phyloP scores from a whole-genome alignment of 2,329 filamentous ascomycete species.

The Calonectria hongkongensis region DNA sequence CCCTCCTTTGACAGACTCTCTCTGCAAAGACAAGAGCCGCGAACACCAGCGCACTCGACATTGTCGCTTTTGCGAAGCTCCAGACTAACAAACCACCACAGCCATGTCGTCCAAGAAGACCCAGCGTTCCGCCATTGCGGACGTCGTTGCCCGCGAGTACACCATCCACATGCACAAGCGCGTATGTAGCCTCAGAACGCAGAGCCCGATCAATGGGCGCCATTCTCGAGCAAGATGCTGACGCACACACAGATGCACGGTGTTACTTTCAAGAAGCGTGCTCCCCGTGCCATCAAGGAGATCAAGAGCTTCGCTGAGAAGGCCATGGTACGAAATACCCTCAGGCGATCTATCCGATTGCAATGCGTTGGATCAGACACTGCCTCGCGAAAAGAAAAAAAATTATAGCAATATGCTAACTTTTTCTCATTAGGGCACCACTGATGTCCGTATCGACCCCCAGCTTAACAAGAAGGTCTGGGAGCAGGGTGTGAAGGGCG shows the following conservation, averaged over 20 bases:
- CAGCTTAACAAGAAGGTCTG: slow-evolving; percentile 99
- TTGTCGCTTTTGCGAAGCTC: slow-evolving; percentile 43
- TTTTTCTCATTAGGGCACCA: slow-evolving; percentile 82
- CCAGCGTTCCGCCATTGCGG: slow-evolving; percentile 95
- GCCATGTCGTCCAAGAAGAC: slow-evolving; percentile 67
- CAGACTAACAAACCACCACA: slow-evolving; percentile 56
- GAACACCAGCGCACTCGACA: slow-evolving; percentile 40
- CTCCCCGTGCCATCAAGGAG: slow-evolving; percentile 99
- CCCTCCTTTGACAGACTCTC: slow-evolving; percentile 45
- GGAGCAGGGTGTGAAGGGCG: slow-evolving; percentile 99
- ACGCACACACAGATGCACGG: slow-evolving; percentile 85
- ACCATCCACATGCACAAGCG: slow-evolving; percentile 99
- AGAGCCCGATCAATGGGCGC: slow-evolving; percentile 42
- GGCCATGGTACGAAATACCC: slow-evolving; percentile 88
- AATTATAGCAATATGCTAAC: slow-evolving; percentile 45
- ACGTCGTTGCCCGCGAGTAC: slow-evolving; percentile 99
- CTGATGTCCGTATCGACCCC: slow-evolving; percentile 97
- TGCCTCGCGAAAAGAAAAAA: slow-evolving; percentile 28
- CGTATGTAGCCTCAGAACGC: slow-evolving; percentile 57
- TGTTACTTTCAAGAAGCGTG: slow-evolving; percentile 99
- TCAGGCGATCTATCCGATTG: slow-evolving; percentile 32
- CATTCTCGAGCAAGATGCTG: slow-evolving; percentile 41
- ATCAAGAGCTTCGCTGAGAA: slow-evolving; percentile 94
- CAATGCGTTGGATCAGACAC: slow-evolving; percentile 39
- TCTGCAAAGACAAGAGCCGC: slow-evolving; percentile 50